These are phyloP conservation scores for Malassezia arunalokei DNA, from an alignment of 1,284 basidiomycete species.

Conservation along the genomic window DNA sequence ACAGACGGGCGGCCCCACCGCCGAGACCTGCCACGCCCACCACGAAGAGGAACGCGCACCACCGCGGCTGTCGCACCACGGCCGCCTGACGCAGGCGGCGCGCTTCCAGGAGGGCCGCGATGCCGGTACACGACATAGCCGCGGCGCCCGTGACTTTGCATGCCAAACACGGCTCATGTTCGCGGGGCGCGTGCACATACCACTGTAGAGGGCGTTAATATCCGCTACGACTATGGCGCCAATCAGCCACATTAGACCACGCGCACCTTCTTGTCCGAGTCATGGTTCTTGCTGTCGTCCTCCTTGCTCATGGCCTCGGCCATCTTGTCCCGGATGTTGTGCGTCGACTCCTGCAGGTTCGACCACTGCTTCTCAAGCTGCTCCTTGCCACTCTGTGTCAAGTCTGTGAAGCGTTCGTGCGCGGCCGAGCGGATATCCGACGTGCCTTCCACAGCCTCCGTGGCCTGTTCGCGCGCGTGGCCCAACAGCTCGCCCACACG, in stretches of 20 bases:
- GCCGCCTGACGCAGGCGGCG: conserved; percentile 22
- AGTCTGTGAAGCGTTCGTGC: conserved; percentile 14
- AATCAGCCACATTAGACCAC: conserved; percentile 19
- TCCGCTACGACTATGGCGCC: conserved; percentile 1
- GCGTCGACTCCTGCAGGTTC: conserved; percentile 6
- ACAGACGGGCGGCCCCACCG: conserved; percentile 21
- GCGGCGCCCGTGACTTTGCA: conserved; percentile 38
- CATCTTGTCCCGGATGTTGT: conserved; percentile 7
- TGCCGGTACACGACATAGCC: conserved; percentile 28
- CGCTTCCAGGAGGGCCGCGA: conserved; percentile 33
- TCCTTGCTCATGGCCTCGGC: conserved; percentile 8
- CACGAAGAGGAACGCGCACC: conserved; percentile 22
- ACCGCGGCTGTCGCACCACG: conserved; percentile 19
- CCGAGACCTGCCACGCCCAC: conserved; percentile 22
- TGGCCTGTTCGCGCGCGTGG: conserved; percentile 25
- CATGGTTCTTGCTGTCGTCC: background rate
- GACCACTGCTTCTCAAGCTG: conserved; percentile 5
- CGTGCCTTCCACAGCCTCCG: background rate
- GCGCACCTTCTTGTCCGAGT: conserved; percentile 33
- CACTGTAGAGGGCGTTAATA: conserved; percentile 7
- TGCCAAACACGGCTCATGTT: conserved; percentile 27
- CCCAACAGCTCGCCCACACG: conserved; percentile 37
- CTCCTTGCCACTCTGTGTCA: conserved; percentile 9
- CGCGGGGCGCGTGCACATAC: conserved; percentile 17
- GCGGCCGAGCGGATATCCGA: conserved; percentile 1